phyloP scores from a whole-genome alignment of 2,329 filamentous ascomycete species.

The Penicillium frequentans region DNA sequence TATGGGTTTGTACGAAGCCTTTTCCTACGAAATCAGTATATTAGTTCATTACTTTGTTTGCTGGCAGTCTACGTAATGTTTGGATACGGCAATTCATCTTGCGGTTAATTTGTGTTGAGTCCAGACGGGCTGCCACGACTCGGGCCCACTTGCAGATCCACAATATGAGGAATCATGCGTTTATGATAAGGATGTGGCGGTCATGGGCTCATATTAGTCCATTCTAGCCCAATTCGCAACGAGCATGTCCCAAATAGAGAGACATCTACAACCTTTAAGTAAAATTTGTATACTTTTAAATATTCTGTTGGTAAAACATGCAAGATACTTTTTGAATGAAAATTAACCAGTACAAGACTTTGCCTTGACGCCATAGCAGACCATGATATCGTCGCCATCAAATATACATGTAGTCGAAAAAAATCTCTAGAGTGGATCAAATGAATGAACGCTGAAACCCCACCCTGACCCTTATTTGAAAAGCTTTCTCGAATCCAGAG shows the following conservation, averaged over 20 bases:
- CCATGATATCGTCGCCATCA: slow-evolving; percentile 34
- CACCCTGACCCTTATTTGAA: slow-evolving; percentile 55
- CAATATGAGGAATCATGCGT: background rate
- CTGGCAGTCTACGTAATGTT: background rate
- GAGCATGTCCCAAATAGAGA: background rate
- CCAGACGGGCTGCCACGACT: slow-evolving; percentile 6
- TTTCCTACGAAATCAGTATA: slow-evolving; percentile 17
- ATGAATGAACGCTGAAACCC: slow-evolving; percentile 19
- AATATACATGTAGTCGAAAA: slow-evolving; percentile 33
- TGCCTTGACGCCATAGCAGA: slow-evolving; percentile 36
- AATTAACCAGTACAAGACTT: slow-evolving; percentile 23
- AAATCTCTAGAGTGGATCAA: slow-evolving; percentile 32
- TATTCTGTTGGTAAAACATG: background rate
- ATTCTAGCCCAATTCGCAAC: background rate
- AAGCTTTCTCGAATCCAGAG: slow-evolving; percentile 72
- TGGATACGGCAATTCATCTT: background rate
- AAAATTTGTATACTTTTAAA: background rate
- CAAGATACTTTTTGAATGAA: slow-evolving; percentile 19
- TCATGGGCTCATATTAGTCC: background rate
- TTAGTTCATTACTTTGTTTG: background rate
- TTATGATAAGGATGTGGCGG: background rate
- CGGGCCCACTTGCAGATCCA: slow-evolving; percentile 16
- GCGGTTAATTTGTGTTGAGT: background rate
- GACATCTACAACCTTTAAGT: background rate
- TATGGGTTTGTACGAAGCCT: slow-evolving; percentile 19